Percentiles rank a stretch among this genome's conserved stretches.
Conservation (phyloP, 78 protist genomes). For the Chrysochromulina tobinii region DNA sequence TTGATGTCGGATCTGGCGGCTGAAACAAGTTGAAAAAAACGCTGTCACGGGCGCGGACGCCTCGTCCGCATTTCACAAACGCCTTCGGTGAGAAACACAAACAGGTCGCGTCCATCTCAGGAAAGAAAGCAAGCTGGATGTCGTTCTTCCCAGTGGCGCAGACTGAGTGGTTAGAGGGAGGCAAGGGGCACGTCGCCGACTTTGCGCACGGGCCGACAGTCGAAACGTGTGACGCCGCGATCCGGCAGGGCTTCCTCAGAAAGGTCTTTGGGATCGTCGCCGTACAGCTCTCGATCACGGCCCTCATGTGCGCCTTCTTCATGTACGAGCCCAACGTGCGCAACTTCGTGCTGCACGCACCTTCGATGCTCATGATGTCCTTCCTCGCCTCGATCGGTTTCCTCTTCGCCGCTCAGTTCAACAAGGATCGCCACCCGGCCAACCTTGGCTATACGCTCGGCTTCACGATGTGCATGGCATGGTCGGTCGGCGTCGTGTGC, state of each 20-base stretch:
- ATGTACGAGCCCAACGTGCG: not conserved
- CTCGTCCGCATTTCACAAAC: too few species aligned
- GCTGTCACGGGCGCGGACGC: too few species aligned
- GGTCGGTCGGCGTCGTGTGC: not conserved
- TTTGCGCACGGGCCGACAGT: not conserved
- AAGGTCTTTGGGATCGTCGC: slow-evolving; percentile 20
- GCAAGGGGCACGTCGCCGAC: not conserved
- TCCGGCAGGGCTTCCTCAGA: slow-evolving; percentile 6
- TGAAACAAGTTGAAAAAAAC: too few species aligned
- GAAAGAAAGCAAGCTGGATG: too few species aligned
- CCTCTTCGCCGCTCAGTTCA: not conserved
- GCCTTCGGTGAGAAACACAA: too few species aligned
- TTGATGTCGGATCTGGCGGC: too few species aligned
- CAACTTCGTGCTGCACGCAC: not conserved
- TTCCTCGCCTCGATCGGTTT: not conserved
- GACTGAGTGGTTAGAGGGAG: too few species aligned
- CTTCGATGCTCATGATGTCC: not conserved
- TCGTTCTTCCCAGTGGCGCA: too few species aligned
- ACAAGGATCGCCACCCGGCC: not conserved
- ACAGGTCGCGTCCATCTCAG: too few species aligned
- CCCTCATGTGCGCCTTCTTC: not conserved
- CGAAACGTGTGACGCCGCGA: not conserved
- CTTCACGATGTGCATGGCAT: not conserved
- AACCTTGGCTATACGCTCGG: not conserved
- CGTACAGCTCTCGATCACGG: not conserved